These are phyloP conservation scores for Aspergillus intermedius DNA, from an alignment of 2,329 filamentous ascomycete species.

Conservation along the genomic window DNA sequence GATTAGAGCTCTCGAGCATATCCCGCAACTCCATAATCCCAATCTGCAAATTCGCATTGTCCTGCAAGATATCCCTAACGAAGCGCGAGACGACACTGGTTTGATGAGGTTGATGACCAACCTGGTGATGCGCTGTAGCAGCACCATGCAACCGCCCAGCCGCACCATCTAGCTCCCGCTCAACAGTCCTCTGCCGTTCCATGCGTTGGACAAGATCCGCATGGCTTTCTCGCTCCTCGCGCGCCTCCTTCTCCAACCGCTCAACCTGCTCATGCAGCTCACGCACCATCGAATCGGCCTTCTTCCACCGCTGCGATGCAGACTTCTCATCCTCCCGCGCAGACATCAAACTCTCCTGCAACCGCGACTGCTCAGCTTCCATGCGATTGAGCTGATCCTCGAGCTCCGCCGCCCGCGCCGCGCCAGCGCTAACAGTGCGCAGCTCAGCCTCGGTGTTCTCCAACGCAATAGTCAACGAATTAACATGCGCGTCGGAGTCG, in stretches of 20 bases:
- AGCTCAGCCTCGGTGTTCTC: slow-evolving; percentile 72
- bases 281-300: slow-evolving; percentile 70
- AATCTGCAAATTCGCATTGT: slow-evolving; percentile 89
- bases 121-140: slow-evolving; percentile 59
- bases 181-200: slow-evolving; percentile 74
- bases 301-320: slow-evolving; percentile 75
- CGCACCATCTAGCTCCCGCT: slow-evolving; percentile 72
- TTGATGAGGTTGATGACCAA: slow-evolving; percentile 53
- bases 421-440: slow-evolving; percentile 65
- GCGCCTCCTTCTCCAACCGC: slow-evolving; percentile 75
- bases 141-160: slow-evolving; percentile 75
- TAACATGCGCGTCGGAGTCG: slow-evolving; percentile 74
- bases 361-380: slow-evolving; percentile 70
- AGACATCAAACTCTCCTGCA: slow-evolving; percentile 61
- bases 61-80: slow-evolving; percentile 87
- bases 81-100: slow-evolving; percentile 85
- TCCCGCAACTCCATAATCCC: slow-evolving; percentile 87
- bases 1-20: slow-evolving; percentile 83
- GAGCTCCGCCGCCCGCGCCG: slow-evolving; percentile 66
- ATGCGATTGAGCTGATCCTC: slow-evolving; percentile 73
- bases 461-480: slow-evolving; percentile 67
- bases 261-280: slow-evolving; percentile 84
- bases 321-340: slow-evolving; percentile 70
- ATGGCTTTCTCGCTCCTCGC: slow-evolving; percentile 73
- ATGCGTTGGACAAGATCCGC: slow-evolving; percentile 73